Evolutionary conservation across 495 filamentous ascomycete species (phyloP).

Genomic region (Mytilinidion resinicola): DNA sequence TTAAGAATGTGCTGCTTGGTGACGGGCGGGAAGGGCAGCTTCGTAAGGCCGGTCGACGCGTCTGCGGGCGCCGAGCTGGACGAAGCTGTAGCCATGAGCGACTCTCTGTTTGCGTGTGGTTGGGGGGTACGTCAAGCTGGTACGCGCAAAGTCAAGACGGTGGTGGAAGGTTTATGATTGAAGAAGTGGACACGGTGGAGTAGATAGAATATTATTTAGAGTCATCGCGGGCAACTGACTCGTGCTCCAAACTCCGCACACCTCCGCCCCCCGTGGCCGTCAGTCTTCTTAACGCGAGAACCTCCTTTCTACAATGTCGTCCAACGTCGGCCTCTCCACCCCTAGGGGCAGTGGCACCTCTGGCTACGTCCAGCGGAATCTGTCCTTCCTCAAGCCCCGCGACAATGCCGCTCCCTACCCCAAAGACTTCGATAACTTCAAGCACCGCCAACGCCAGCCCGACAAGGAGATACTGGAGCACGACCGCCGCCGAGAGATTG

Average conservation of each 20-base stretch:
- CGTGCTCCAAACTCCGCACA: not conserved
- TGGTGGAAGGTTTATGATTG: too few relatives aligned
- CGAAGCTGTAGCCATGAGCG: not conserved
- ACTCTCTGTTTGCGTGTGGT: not conserved
- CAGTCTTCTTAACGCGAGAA: not conserved
- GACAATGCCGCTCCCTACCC: conserved; percentile 51
- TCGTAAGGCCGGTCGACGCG: conserved; percentile 9
- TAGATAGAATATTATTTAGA: not conserved
- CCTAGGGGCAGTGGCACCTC: conserved; percentile 93
- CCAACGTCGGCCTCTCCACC: conserved; percentile 94
- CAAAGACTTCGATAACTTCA: conserved; percentile 54
- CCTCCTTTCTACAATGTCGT: conserved; percentile 59
- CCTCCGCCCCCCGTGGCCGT: not conserved
- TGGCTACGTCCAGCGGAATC: conserved; percentile 94
- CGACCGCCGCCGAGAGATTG: conserved; percentile 79
- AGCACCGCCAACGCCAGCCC: conserved; percentile 72
- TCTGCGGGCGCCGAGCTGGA: not conserved
- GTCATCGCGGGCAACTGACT: not conserved
- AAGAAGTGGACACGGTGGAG: not conserved
- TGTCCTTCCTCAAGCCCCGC: conserved; percentile 78
- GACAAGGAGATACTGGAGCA: conserved; percentile 91
- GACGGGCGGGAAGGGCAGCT: conserved; percentile 73
- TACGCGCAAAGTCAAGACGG: not conserved
- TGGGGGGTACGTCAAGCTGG: not conserved
- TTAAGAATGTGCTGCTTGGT: conserved; percentile 80